Conservation (phyloP, 441 rosid genomes). For the Capsella rubella region DNA sequence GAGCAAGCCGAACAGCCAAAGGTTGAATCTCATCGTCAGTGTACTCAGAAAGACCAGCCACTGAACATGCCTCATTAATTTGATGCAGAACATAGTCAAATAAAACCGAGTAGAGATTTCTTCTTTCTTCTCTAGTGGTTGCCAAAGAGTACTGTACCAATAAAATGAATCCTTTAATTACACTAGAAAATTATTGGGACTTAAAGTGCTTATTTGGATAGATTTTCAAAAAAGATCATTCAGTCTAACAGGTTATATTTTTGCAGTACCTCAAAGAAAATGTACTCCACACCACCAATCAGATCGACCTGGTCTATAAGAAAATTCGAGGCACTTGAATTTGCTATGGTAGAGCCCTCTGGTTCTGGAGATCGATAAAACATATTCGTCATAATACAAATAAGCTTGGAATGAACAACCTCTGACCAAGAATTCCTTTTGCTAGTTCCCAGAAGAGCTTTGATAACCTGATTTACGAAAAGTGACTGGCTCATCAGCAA, state of each 20-base stretch:
- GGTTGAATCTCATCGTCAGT: slow-evolving; percentile 91
- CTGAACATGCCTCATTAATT: slow-evolving; percentile 82
- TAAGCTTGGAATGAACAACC: slow-evolving; percentile 93
- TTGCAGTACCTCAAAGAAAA: slow-evolving; percentile 84
- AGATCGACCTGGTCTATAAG: slow-evolving; percentile 87
- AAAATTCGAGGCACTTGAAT: slow-evolving; percentile 61
- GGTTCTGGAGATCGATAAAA: slow-evolving; percentile 69
- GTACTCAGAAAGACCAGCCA: slow-evolving; percentile 88
- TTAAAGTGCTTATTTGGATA: slow-evolving; percentile 14
- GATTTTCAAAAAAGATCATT: slow-evolving; percentile 18
- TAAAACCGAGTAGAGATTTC: slow-evolving; percentile 89
- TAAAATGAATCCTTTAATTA: slow-evolving; percentile 25
- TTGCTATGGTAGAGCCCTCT: slow-evolving; percentile 54
- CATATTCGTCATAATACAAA: slow-evolving; percentile 92
- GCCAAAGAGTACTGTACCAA: slow-evolving; percentile 89
- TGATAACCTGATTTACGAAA: slow-evolving; percentile 71
- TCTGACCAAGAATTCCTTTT: slow-evolving; percentile 96
- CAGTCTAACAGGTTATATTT: slow-evolving; percentile 14
- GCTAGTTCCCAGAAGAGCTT: slow-evolving; percentile 75
- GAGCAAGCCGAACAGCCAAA: slow-evolving; percentile 80
- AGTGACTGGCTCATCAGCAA: slow-evolving; percentile 33
- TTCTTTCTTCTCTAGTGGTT: slow-evolving; percentile 86
- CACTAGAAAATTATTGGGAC: slow-evolving; percentile 5
- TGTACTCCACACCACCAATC: slow-evolving; percentile 95
- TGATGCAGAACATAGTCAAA: slow-evolving; percentile 88